These are phyloP conservation scores for Syzygium jambos DNA, from an alignment of 345 rosid species.

Conservation along the genomic window DNA sequence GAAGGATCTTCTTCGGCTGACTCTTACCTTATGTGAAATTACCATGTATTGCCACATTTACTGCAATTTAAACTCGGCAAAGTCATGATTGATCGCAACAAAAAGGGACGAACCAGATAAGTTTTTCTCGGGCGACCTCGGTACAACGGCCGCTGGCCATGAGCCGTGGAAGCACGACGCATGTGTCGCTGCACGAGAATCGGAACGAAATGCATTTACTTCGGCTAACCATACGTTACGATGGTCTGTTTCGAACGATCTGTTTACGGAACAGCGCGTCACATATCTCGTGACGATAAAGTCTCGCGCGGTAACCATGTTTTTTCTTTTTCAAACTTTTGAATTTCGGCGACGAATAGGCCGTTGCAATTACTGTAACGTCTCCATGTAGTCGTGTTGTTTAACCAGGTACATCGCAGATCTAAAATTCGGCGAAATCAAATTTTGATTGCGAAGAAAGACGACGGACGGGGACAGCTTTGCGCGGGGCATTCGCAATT, in stretches of 20 bases:
- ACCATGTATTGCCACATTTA: background rate
- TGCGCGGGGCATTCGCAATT: background rate
- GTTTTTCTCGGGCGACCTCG: no score
- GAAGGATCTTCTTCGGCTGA: background rate
- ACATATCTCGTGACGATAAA: background rate
- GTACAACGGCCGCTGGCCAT: background rate
- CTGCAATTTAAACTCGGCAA: background rate
- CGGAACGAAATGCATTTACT: background rate
- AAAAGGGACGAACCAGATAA: background rate
- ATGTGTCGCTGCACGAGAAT: background rate
- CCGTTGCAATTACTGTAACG: background rate
- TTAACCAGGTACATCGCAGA: background rate
- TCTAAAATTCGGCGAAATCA: background rate
- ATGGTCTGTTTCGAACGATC: background rate
- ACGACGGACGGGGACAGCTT: background rate
- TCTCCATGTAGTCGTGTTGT: background rate
- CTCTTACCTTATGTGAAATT: background rate
- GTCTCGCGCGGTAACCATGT: rapidly evolving
- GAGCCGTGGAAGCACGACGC: background rate
- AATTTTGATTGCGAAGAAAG: background rate
- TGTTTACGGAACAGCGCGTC: rapidly evolving
- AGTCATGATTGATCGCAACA: rapidly evolving
- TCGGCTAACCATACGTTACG: background rate
- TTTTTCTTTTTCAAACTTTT: background rate
- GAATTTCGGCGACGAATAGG: background rate